Evolutionary conservation across 176 grass and related monocot species (phyloP), one percentile per base, ranked within the genome.

Genomic region (Carex myosuroides): DNA sequence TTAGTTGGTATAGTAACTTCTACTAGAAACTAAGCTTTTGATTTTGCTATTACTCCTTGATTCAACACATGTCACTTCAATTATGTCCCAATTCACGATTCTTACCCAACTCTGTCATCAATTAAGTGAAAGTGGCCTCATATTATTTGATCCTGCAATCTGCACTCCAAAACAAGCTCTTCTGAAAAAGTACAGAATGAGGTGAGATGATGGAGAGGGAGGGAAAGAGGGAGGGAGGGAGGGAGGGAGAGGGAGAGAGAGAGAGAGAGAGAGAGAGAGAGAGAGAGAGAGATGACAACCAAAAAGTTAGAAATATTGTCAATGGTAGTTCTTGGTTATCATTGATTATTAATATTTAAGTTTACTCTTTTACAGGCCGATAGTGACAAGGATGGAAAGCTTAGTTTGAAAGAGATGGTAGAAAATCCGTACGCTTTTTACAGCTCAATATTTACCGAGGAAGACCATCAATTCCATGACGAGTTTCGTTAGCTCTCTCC

Each of bases 341-440:
- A 22, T 64, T 26, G 22, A 22, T 16, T 75, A 50, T 44, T 79
- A 24, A 86, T 63, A 29, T 55, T 79, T 85, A 32, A 33, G 32
- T 18, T 59, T 79, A 17, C 12, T 76, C 29, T 69, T 60, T n/a
- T 84, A 63, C 88, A 99, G 97, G 93, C 97, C 37, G 97, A 99
- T 81, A 79, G 65, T 35, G 72, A 99, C 70, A 95, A 94, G 85
- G 97, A 99, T 87, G 97, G 89, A 54, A 73, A 87, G 2, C 75
- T 99, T 79, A 96, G 85, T 84, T 87, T 94, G 91, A 81, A 89
- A 76, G 97, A 99, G 81, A 96, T 99, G 97, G 86, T 96, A 48
- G 97, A 95, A 39, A 95, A 94, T 79, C 93, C 97, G 18, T 96
- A 96, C 79, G 87, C 93, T 33, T 99, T 99, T 75, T 99, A 99